Evolutionary conservation across 176 grass and related monocot species (phyloP).

Genomic region (Bothriochloa decipiens): DNA sequence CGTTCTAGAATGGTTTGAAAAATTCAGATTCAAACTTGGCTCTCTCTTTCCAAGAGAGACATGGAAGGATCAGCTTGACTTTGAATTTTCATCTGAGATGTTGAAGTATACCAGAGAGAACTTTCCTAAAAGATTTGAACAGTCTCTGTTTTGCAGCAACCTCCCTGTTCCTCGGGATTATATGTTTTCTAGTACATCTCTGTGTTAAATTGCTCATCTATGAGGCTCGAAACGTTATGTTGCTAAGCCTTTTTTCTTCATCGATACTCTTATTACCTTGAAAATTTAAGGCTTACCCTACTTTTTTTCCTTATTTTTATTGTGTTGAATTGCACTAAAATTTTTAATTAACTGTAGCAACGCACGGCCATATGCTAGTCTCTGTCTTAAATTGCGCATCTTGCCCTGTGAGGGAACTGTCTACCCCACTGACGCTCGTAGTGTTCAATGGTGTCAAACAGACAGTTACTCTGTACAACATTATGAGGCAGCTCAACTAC

Average conservation of each 20-base stretch:
- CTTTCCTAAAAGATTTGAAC: background rate
- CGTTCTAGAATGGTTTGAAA: slow-evolving; percentile 15
- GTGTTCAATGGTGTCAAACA: background rate
- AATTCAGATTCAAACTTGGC: slow-evolving; percentile 2
- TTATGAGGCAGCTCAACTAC: background rate
- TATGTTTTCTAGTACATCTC: background rate
- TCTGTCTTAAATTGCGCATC: background rate
- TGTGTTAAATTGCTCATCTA: background rate
- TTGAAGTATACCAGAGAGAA: background rate
- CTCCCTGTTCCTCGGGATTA: background rate
- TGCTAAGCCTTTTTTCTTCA: no score
- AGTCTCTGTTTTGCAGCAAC: background rate
- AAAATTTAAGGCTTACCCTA: no score
- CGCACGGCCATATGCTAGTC: no score
- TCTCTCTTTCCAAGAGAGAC: background rate
- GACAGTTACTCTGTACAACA: slow-evolving; percentile 4
- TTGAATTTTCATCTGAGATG: background rate
- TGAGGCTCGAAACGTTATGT: no score
- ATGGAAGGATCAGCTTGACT: background rate
- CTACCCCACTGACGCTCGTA: background rate
- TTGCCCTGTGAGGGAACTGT: slow-evolving; percentile 37
- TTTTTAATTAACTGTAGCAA: no score
- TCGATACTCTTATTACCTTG: no score
- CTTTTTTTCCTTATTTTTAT: no score
- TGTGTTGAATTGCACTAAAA: no score